A percentile compares a stretch with the other conserved stretches of the same genome.
These are phyloP conservation scores for Diospyros kaki DNA, from an alignment of 148 eudicot species.

Conservation along the genomic window DNA sequence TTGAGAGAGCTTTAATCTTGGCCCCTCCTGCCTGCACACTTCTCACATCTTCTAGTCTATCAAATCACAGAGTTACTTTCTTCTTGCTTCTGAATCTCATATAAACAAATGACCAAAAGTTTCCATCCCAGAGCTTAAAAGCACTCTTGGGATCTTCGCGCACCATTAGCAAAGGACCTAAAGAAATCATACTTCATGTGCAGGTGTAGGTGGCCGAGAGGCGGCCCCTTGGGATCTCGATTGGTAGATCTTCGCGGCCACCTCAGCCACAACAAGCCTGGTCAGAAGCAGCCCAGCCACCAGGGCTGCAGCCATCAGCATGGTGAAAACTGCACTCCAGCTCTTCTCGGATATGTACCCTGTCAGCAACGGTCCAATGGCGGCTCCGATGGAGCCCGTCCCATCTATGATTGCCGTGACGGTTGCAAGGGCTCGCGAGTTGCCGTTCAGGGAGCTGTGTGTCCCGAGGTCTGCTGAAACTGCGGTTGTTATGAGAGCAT, in stretches of 20 bases:
- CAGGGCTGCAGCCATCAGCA: slow-evolving; percentile 83
- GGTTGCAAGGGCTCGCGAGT: slow-evolving; percentile 78
- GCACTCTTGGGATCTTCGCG: no score
- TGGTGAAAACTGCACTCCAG: slow-evolving; percentile 82
- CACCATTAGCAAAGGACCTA: not conserved
- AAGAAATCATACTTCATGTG: slow-evolving; percentile 40
- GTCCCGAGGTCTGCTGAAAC: slow-evolving; percentile 95
- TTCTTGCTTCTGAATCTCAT: no score
- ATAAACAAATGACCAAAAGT: no score
- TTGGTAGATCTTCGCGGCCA: slow-evolving; percentile 49
- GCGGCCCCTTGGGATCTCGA: slow-evolving; percentile 26
- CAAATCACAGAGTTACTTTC: no score
- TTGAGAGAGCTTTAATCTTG: no score
- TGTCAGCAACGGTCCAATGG: slow-evolving; percentile 81
- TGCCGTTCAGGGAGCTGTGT: slow-evolving; percentile 72
- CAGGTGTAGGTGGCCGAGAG: slow-evolving; percentile 17
- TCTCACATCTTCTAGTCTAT: no score
- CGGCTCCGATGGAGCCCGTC: slow-evolving; percentile 95
- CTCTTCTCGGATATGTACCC: slow-evolving; percentile 74
- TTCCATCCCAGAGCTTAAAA: no score
- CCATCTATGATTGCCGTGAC: slow-evolving; percentile 97
- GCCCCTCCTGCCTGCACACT: no score
- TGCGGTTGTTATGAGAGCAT: slow-evolving; percentile 90
- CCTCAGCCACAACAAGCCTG: slow-evolving; percentile 68
- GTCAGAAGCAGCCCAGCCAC: slow-evolving; percentile 83